These are phyloP conservation scores for Aleurites moluccanus DNA, from an alignment of 441 rosid genomes.

Conservation along the genomic window DNA sequence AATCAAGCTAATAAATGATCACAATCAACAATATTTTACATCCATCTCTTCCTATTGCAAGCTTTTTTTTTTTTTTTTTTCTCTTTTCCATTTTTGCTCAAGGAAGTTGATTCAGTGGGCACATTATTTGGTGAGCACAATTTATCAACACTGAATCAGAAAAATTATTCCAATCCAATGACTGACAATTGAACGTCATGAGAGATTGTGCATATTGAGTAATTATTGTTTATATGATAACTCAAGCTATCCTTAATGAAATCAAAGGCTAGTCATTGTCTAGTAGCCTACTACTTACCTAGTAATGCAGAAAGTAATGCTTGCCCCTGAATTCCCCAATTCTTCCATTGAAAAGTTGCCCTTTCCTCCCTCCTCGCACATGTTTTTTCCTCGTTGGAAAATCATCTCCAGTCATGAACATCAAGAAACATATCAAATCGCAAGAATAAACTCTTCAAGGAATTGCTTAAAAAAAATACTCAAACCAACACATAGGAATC, in stretches of 20 bases:
- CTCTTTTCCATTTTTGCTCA: not conserved
- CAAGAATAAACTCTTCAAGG: not conserved
- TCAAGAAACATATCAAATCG: not conserved
- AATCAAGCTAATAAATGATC: not conserved
- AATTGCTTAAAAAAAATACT: not conserved
- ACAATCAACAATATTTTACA: not conserved
- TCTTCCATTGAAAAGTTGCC: not conserved
- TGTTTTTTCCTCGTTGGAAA: slow-evolving; percentile 3
- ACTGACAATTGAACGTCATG: not conserved
- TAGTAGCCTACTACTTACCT: not conserved
- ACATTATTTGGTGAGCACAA: too few relatives aligned
- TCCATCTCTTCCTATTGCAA: not conserved
- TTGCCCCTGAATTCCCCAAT: not conserved
- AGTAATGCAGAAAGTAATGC: not conserved
- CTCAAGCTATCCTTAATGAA: too few relatives aligned
- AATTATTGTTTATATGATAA: not conserved
- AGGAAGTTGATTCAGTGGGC: not conserved
- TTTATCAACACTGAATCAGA: not conserved
- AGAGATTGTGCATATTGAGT: not conserved
- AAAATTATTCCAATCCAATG: not conserved
- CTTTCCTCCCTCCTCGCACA: not conserved
- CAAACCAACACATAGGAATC: not conserved
- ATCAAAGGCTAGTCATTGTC: not conserved
- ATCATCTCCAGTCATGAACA: not conserved
- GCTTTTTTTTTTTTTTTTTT: not conserved